These are phyloP conservation scores for Lachnellula subtilissima DNA, from an alignment of 2,329 filamentous ascomycete species.

Conservation along the genomic window DNA sequence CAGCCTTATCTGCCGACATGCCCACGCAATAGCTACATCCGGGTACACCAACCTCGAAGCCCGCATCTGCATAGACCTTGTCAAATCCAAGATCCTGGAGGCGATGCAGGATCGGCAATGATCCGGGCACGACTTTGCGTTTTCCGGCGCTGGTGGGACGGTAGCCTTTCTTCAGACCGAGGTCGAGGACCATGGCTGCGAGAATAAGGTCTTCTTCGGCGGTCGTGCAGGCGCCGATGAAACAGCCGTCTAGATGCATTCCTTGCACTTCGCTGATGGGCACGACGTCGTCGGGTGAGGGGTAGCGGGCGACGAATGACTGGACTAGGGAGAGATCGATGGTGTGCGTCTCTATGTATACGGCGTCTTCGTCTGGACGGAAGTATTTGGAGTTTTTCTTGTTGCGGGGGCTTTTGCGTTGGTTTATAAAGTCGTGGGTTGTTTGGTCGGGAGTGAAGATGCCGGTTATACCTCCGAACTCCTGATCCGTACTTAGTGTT, in stretches of 20 bases:
- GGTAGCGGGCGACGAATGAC: slow-evolving; percentile 38
- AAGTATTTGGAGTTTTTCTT: slow-evolving; percentile 30
- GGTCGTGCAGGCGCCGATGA: slow-evolving; percentile 45
- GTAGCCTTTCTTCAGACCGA: slow-evolving; percentile 32
- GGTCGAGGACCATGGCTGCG: slow-evolving; percentile 37
- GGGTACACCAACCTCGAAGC: slow-evolving; percentile 37
- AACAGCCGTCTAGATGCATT: slow-evolving; percentile 37
- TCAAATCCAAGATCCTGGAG: slow-evolving; percentile 34
- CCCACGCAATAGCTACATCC: slow-evolving; percentile 43
- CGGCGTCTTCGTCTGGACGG: slow-evolving; percentile 35
- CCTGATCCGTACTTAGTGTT: background rate
- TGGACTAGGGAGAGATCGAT: slow-evolving; percentile 37
- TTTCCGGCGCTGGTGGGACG: slow-evolving; percentile 33
- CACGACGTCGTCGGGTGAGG: slow-evolving; percentile 41
- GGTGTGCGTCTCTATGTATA: slow-evolving; percentile 34
- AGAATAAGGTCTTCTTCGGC: slow-evolving; percentile 42
- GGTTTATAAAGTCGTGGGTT: slow-evolving; percentile 20
- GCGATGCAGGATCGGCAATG: slow-evolving; percentile 35
- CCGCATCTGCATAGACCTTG: slow-evolving; percentile 37
- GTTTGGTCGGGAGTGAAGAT: slow-evolving; percentile 38
- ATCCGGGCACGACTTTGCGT: slow-evolving; percentile 39
- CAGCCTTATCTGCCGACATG: slow-evolving; percentile 37
- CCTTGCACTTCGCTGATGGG: slow-evolving; percentile 33
- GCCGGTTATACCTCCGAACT: slow-evolving; percentile 41
- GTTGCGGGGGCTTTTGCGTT: too few species aligned